Percentiles rank a stretch among this genome's conserved stretches.
Conservation (phyloP, 2,329 filamentous ascomycete species). For the Cordyceps sp. region DNA sequence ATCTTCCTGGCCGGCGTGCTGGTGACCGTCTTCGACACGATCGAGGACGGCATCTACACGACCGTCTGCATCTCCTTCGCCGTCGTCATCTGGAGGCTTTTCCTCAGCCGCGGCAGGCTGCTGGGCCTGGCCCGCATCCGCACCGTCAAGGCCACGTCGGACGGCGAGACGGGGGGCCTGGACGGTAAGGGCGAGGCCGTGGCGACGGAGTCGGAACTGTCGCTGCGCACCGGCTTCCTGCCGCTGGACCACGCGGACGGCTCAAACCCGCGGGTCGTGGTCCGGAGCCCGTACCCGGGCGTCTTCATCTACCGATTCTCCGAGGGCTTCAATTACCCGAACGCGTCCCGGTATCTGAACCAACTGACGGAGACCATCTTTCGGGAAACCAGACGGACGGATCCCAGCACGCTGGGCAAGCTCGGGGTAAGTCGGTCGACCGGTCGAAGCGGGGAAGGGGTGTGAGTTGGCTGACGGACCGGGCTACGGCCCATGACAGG, state of each 20-base stretch:
- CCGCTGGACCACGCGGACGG: constrained; percentile 32
- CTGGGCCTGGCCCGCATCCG: constrained; percentile 68
- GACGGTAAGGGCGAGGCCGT: constrained; percentile 9
- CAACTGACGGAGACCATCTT: constrained; percentile 28
- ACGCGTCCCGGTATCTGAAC: constrained; percentile 33
- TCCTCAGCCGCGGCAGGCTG: constrained; percentile 64
- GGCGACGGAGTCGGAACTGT: constrained; percentile 28
- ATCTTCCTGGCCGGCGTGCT: constrained; percentile 79
- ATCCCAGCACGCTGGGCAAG: constrained; percentile 25
- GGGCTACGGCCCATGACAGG: no score
- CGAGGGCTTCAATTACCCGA: constrained; percentile 40
- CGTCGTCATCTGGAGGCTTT: constrained; percentile 59
- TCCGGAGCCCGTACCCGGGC: constrained; percentile 32
- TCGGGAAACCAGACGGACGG: constrained; percentile 25
- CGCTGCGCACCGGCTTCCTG: constrained; percentile 24
- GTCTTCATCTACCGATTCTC: constrained; percentile 38
- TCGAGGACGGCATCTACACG: constrained; percentile 76
- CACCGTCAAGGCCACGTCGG: constrained; percentile 64
- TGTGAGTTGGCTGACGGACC: no score
- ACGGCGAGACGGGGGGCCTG: constrained; percentile 14
- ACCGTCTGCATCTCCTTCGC: constrained; percentile 56
- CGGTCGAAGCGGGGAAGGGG: no score
- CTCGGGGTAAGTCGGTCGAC: constrained; percentile 21
- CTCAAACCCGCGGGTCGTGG: constrained; percentile 27
- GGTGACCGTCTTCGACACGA: constrained; percentile 64